Evolutionary conservation across 139 green algal genomes (phyloP), one percentile per base, ranked within the genome.

Genomic region (Chlamydomonas urium): DNA sequence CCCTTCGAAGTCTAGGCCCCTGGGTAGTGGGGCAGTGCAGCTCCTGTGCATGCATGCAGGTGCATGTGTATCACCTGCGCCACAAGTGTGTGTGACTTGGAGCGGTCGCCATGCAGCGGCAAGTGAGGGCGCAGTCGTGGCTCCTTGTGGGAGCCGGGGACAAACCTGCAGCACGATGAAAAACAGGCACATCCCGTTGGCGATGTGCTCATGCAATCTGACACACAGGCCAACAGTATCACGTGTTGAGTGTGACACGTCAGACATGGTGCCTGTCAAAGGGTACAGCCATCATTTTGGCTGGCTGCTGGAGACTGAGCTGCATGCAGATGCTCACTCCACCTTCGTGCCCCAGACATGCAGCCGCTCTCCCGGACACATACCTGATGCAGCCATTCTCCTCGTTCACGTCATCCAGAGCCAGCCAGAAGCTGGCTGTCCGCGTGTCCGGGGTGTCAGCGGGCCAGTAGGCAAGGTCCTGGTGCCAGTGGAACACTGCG

Each of bases 401-500:
- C 36, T 59, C 63, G 26, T 71, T 71, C 4, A 38, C 34, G n/a
- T 71, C 38, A 71, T 71, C 63, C 6, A 71, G 21, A 26, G 63
- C 63, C 24, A 71, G 35, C 63, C 63, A 71, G 63, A 71, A 71
- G 38, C 24, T 45, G 24, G 37, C 36, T 8, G 63, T 71, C 14
- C 63, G 37, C 3, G 63, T 71, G 63, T 71, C 63, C 5, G 36
- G 8, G 34, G 63, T 71, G 24, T 58, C 63, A n/a, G n/a, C n/a
- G 5, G 63, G 63, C 63, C 63, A 71, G 38, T 71, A 71, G 63
- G 63, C 63, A 33, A 71, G 36, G 63, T 71, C 63, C 38, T 71
- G 63, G 63, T 71, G 63, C 63, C 63, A 71, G 26, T 71, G 63
- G 63, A 71, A 71, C 37, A 71, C 63, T 35, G 63, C 63, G 5